Base-by-base conservation (phyloP, 352 stramenopile species). In the Phytophthora hybrid region DNA sequence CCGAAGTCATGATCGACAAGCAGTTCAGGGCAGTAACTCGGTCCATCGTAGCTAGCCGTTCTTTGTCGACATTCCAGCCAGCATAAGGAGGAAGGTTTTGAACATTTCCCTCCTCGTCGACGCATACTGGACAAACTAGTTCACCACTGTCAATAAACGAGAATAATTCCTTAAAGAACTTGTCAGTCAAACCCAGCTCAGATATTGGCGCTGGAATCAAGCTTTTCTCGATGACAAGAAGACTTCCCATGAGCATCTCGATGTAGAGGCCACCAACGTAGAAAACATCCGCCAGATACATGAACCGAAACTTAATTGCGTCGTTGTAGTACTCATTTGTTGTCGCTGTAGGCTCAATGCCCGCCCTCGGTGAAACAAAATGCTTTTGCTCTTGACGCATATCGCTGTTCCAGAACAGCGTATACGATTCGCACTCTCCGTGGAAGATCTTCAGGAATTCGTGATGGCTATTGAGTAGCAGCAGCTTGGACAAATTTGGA, bases 371-470 rank as follows among this genome's bases (percentile, higher is more conserved):
- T 5, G 54, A 66, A 31, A 95, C 61, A 52, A 94, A 93, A 21
- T 67, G 71, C 3, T 84, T 44, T 58, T 90, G 61, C 41, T 96
- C 89, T 60, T 82, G 60, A 3, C 90, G 89, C 87, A 97, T 94
- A 13, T 80, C 64, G n/a, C 73, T 62, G 46, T 90, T 95, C 90
- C 90, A 97, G 66, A 87, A 89, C n/a, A 97, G 53, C 10, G 84
- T 93, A 60, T 94, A 93, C 6, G 88, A 94, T 60, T 90, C 81
- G 32, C 84, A 95, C 47, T 97, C 85, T 32, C 80, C 70, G 52
- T 95, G 89, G 41, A 89, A 94, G 10, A 95, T 77, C 68, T 93
- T 93, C 44, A 97, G 71, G 49, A 95, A 97, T 63, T 95, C 89
- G 63, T 94, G 82, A 44, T 93, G 87, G 46, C 78, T 94, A 32